These are phyloP conservation scores for Gliomastix tumulicola DNA, from an alignment of 2,329 filamentous ascomycete genomes.

Conservation along the genomic window DNA sequence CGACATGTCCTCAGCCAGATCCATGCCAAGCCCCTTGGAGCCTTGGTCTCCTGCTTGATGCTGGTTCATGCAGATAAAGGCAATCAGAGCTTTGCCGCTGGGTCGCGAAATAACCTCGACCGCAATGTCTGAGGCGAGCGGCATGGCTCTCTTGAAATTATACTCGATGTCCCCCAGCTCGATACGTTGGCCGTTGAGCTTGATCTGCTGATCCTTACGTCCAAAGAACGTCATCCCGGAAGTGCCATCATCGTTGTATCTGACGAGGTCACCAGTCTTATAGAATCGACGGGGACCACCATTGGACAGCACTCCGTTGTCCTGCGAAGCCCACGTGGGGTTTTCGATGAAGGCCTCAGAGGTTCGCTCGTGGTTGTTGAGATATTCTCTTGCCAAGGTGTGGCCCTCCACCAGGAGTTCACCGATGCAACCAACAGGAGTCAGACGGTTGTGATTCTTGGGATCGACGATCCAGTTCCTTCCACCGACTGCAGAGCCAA, in stretches of 20 bases:
- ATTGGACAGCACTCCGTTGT: background rate
- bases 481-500: conserved; percentile 4
- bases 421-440: conserved; percentile 5
- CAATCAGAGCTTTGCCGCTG: background rate
- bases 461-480: conserved; percentile 10
- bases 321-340: background rate
- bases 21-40: background rate
- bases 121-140: conserved; percentile 1
- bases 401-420: conserved; percentile 18
- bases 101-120: conserved; percentile 7
- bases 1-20: background rate
- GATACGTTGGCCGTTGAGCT: conserved; percentile 43
- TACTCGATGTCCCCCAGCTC: conserved; percentile 24
- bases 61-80: background rate
- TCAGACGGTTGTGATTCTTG: conserved; percentile 5
- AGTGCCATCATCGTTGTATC: conserved; percentile 1
- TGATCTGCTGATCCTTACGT: conserved; percentile 28
- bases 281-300: conserved; percentile 6
- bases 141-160: background rate
- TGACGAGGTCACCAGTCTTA: conserved; percentile 6
- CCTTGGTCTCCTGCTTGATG: background rate
- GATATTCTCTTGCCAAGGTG: conserved; percentile 35
- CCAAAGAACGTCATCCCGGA: background rate
- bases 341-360: conserved; percentile 5
- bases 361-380: conserved; percentile 25